A percentile compares a stretch with the other conserved stretches of the same genome.
Evolutionary conservation across 2,329 filamentous ascomycete genomes (phyloP).

Genomic region (Claviceps sp.): DNA sequence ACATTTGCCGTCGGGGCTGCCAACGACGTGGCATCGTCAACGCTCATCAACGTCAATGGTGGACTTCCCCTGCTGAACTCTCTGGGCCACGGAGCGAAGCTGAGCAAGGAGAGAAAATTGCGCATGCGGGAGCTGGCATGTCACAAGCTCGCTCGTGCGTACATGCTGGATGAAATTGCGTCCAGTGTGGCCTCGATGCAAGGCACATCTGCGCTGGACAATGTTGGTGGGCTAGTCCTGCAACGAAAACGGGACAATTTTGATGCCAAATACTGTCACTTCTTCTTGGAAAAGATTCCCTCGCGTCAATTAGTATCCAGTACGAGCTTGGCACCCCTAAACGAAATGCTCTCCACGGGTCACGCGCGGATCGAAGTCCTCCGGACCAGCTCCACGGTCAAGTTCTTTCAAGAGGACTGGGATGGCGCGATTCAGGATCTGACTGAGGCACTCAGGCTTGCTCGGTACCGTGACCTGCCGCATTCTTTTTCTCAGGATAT

Average conservation of each 20-base stretch:
- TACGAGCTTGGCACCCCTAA: slow-evolving; percentile 52
- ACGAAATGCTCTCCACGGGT: slow-evolving; percentile 51
- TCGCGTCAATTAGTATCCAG: slow-evolving; percentile 58
- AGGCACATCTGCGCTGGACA: slow-evolving; percentile 61
- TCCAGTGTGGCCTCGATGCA: slow-evolving; percentile 78
- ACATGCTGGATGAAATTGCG: slow-evolving; percentile 70
- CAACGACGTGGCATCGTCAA: slow-evolving; percentile 55
- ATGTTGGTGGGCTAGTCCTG: slow-evolving; percentile 60
- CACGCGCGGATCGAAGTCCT: slow-evolving; percentile 53
- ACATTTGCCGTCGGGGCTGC: slow-evolving; percentile 65
- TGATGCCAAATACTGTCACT: slow-evolving; percentile 80
- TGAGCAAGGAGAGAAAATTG: slow-evolving; percentile 65
- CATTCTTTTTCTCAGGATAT: neutral
- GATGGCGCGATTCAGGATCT: slow-evolving; percentile 57
- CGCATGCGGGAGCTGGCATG: slow-evolving; percentile 71
- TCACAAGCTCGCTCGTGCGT: slow-evolving; percentile 63
- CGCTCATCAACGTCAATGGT: slow-evolving; percentile 42
- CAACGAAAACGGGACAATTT: slow-evolving; percentile 52
- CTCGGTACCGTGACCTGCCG: slow-evolving; percentile 24
- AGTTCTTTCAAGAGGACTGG: slow-evolving; percentile 62
- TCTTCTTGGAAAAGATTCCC: slow-evolving; percentile 84
- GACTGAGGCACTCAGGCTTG: slow-evolving; percentile 47
- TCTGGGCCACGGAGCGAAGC: slow-evolving; percentile 39
- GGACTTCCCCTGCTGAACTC: slow-evolving; percentile 10
- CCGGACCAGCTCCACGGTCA: slow-evolving; percentile 61